A percentile compares a stretch with the other conserved stretches of the same genome.
Conservation (phyloP, 225 moss, liverwort and hornwort genomes). For the Thuidium tamariscinum region DNA sequence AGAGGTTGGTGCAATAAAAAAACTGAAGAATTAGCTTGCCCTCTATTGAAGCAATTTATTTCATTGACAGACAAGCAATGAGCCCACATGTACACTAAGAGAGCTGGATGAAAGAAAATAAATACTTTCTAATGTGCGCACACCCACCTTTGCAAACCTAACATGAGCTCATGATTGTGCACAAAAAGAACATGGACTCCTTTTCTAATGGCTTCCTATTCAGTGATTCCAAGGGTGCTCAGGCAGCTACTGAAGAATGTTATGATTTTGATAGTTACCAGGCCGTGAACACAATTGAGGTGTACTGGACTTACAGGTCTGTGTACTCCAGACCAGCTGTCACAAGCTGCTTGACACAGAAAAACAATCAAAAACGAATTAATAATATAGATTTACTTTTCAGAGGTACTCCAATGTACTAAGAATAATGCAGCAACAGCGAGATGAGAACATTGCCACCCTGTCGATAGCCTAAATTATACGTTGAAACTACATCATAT, state of each 20-base stretch:
- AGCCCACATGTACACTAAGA: neutral
- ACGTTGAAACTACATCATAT: neutral
- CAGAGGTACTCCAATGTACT: neutral
- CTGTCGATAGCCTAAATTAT: neutral
- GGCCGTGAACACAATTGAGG: neutral
- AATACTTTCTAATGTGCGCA: no score
- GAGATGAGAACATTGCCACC: neutral
- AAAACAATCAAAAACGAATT: neutral
- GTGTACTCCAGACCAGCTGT: conserved; percentile 26
- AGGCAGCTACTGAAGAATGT: neutral
- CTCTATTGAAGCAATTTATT: neutral
- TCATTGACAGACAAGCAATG: neutral
- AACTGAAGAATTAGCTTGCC: neutral
- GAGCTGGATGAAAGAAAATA: neutral
- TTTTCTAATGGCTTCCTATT: neutral
- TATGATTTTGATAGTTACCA: neutral
- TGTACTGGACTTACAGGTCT: conserved; percentile 23
- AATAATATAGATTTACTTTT: neutral
- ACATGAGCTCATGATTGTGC: neutral
- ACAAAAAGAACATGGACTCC: neutral
- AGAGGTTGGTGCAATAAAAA: neutral
- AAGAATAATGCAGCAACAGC: neutral
- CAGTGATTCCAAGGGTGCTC: neutral
- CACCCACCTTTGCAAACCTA: neutral
- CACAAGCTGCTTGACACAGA: conserved; percentile 28